These are phyloP conservation scores for Phytopythium cucurbitacearum DNA, from an alignment of 352 stramenopile genomes.

Conservation along the genomic window DNA sequence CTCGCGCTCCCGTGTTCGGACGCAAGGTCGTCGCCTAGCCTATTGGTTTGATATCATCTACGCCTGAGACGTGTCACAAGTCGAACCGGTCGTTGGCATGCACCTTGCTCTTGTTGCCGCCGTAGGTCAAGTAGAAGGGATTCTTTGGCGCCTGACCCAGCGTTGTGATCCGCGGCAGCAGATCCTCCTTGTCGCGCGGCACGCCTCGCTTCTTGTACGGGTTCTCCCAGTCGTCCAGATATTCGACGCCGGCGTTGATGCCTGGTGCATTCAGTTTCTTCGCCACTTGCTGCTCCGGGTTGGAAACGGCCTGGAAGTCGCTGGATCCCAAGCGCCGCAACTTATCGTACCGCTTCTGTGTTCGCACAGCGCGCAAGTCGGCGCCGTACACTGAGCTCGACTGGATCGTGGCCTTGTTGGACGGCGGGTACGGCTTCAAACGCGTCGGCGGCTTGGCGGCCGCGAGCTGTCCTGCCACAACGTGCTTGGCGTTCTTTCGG, in stretches of 20 bases:
- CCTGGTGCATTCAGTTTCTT: constrained; percentile 29
- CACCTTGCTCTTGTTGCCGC: constrained; percentile 66
- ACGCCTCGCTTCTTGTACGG: constrained; percentile 66
- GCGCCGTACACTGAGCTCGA: constrained; percentile 33
- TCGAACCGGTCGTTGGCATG: constrained; percentile 64
- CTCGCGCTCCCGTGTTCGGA: too few relatives aligned
- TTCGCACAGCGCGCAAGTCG: constrained; percentile 34
- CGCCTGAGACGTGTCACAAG: constrained; percentile 22
- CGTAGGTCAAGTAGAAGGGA: constrained; percentile 53
- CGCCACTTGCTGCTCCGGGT: constrained; percentile 32
- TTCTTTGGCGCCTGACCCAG: constrained; percentile 35
- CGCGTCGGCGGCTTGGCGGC: constrained; percentile 25
- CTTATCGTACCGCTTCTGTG: constrained; percentile 66
- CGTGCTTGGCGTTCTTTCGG: constrained; percentile 36
- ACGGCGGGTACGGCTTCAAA: constrained; percentile 47
- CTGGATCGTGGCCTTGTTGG: constrained; percentile 50
- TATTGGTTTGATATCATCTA: not conserved
- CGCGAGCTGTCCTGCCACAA: constrained; percentile 30
- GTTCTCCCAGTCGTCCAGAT: constrained; percentile 60
- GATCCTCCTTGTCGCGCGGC: constrained; percentile 36
- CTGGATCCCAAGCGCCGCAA: constrained; percentile 29
- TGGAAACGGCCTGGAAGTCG: constrained; percentile 50
- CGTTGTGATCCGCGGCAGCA: constrained; percentile 43
- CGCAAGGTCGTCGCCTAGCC: not conserved
- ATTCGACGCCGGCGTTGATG: constrained; percentile 53